These are phyloP conservation scores for Inonotus hispidus DNA, from an alignment of 1,284 basidiomycete species.

Conservation along the genomic window DNA sequence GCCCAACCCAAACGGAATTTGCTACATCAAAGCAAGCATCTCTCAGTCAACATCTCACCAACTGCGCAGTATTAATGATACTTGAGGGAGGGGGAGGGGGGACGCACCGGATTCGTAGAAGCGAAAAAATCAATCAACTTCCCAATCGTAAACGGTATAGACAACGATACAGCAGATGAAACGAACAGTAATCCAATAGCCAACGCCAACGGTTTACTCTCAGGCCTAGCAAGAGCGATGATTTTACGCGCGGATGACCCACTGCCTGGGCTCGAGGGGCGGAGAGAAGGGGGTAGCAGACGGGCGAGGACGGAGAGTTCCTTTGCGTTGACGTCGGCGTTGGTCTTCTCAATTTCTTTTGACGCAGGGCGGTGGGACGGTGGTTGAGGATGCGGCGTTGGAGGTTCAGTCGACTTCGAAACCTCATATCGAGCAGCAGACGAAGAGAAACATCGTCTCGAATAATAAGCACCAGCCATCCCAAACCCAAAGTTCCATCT, in stretches of 20 bases:
- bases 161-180: conserved; percentile 82
- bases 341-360: not conserved
- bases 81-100: conserved; percentile 17
- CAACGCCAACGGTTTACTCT: conserved; percentile 63
- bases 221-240: conserved; percentile 70
- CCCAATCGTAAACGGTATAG: conserved; percentile 86
- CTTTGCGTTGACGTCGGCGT: not conserved
- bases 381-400: not conserved
- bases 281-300: conserved; percentile 20
- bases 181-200: conserved; percentile 66
- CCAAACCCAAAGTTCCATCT: not conserved
- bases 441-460: not conserved
- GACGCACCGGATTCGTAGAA: conserved; percentile 55
- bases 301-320: conserved; percentile 27
- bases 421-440: not conserved
- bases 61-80: no score
- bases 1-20: conserved; percentile 73
- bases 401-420: not conserved
- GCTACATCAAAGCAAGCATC: conserved; percentile 44
- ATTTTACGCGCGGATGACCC: conserved; percentile 71
- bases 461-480: not conserved
- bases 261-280: conserved; percentile 29
- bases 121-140: conserved; percentile 92
- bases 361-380: not conserved
- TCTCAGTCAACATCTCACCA: no score